Percentiles rank a stretch among this genome's conserved stretches.
Conservation (phyloP, 2,329 filamentous ascomycete genomes). For the Davidsoniella neocaledoniae region DNA sequence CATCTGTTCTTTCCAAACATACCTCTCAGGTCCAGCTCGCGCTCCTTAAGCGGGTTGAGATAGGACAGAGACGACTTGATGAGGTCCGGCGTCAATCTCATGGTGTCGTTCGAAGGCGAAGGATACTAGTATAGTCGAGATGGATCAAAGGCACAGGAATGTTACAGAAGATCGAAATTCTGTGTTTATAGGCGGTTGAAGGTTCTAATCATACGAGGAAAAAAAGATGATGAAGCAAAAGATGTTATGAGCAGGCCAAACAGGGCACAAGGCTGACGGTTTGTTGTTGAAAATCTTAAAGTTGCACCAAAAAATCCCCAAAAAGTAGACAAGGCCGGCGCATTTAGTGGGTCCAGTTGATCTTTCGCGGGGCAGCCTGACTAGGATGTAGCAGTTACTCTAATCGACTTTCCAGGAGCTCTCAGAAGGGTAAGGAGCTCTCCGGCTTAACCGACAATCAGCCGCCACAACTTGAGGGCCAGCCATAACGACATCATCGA, state of each 20-base stretch:
- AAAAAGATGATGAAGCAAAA: neutral
- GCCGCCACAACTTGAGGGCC: neutral
- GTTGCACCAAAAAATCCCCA: too few relatives aligned
- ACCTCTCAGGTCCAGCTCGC: slow-evolving; percentile 99
- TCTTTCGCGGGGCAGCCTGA: too few relatives aligned
- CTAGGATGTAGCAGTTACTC: too few relatives aligned
- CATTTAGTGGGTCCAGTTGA: too few relatives aligned
- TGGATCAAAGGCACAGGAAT: neutral
- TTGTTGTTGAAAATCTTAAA: too few relatives aligned
- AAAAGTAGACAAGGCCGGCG: too few relatives aligned
- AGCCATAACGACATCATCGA: neutral
- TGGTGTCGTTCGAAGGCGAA: slow-evolving; percentile 25
- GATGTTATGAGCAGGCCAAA: too few relatives aligned
- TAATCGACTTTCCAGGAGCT: too few relatives aligned
- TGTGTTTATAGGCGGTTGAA: too few relatives aligned
- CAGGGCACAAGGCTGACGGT: too few relatives aligned
- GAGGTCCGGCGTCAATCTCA: slow-evolving; percentile 92
- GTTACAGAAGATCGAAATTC: too few relatives aligned
- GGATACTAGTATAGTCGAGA: neutral
- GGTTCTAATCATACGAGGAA: neutral
- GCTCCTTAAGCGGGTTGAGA: slow-evolving; percentile 96
- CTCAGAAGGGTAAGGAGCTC: too few relatives aligned
- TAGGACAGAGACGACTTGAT: slow-evolving; percentile 92
- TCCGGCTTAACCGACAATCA: slow-evolving; percentile 2
- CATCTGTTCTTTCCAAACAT: slow-evolving; percentile 91